Conservation (phyloP, 2,329 filamentous ascomycete genomes). For the Xylaria sp. region DNA sequence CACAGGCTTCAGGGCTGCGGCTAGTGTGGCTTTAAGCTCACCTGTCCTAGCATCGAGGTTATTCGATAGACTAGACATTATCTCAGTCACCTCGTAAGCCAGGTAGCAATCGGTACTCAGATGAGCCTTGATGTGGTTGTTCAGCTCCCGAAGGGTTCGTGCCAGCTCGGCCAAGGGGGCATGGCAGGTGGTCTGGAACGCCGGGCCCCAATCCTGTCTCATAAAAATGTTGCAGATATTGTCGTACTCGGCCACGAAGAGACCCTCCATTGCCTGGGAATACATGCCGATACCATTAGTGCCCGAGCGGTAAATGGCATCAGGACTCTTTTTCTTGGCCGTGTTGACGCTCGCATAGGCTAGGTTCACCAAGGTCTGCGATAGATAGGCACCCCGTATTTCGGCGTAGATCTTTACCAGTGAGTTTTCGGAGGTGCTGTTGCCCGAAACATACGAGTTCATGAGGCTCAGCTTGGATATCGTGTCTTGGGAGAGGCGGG, state of each 20-base stretch:
- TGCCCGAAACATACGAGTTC: constrained; percentile 78
- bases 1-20: constrained; percentile 87
- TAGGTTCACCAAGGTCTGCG: constrained; percentile 82
- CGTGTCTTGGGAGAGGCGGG: constrained; percentile 79
- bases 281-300: constrained; percentile 94
- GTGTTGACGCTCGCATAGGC: constrained; percentile 88
- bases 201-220: constrained; percentile 82
- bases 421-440: constrained; percentile 70
- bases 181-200: constrained; percentile 83
- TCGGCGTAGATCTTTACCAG: constrained; percentile 88
- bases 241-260: constrained; percentile 89
- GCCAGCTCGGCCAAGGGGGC: constrained; percentile 82
- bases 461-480: constrained; percentile 81
- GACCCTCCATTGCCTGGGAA: constrained; percentile 84
- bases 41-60: constrained; percentile 85
- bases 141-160: constrained; percentile 87
- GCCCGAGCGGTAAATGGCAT: constrained; percentile 86
- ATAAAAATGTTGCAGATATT: constrained; percentile 89
- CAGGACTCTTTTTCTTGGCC: constrained; percentile 80
- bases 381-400: constrained; percentile 87
- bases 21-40: constrained; percentile 84
- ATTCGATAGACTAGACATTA: constrained; percentile 82
- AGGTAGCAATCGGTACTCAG: constrained; percentile 92
- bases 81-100: constrained; percentile 93
- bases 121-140: constrained; percentile 87